These are phyloP conservation scores for Bipolaris gigantea DNA, from an alignment of 2,329 filamentous ascomycete genomes.

Conservation along the genomic window DNA sequence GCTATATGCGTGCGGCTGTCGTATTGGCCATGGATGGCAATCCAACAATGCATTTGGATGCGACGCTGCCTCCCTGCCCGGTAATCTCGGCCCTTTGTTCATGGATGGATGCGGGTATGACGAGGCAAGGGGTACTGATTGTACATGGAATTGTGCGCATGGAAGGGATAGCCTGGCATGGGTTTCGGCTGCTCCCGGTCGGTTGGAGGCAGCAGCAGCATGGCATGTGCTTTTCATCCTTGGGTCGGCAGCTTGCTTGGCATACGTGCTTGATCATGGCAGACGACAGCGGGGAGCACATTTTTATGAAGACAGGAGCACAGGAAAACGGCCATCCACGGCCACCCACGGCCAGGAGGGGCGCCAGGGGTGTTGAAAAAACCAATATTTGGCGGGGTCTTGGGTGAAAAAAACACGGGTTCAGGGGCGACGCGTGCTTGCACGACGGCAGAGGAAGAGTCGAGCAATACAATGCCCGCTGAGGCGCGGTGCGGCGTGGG, in stretches of 20 bases:
- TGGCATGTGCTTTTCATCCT: constrained; percentile 10
- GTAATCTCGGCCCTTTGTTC: background rate
- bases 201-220: constrained; percentile 3
- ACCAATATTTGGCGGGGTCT: background rate
- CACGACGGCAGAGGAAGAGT: background rate
- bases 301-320: background rate
- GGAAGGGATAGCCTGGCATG: constrained; percentile 6
- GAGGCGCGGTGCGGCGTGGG: too few relatives aligned
- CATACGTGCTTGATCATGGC: background rate
- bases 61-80: background rate
- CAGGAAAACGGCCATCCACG: background rate
- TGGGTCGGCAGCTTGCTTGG: constrained; percentile 1
- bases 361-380: background rate
- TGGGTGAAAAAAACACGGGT: background rate
- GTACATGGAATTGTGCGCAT: background rate
- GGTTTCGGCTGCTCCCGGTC: constrained; percentile 14
- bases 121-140: constrained; percentile 3
- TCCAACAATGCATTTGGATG: background rate
- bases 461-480: background rate
- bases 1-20: background rate
- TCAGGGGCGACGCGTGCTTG: constrained; percentile 1
- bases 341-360: background rate
- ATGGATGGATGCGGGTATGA: background rate
- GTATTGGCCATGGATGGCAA: background rate
- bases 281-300: background rate